phyloP scores from a whole-genome alignment of 1,284 basidiomycete species.

The Ceratobasidium sp. region DNA sequence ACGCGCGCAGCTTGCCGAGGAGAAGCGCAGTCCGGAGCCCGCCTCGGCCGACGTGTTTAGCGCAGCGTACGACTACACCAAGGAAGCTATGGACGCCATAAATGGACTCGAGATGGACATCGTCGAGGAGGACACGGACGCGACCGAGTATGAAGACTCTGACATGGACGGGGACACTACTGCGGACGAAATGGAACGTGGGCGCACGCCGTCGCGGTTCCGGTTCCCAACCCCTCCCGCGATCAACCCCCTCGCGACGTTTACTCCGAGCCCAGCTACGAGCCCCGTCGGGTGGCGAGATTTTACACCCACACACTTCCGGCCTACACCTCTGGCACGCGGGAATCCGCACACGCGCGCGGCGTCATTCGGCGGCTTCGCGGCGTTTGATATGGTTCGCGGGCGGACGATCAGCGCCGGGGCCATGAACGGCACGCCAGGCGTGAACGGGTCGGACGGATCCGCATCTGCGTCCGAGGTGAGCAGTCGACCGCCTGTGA shows the following conservation, averaged over 20 bases:
- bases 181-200: slow-evolving; percentile 34
- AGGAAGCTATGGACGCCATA: slow-evolving; percentile 24
- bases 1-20: slow-evolving; percentile 31
- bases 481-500: slow-evolving; percentile 18
- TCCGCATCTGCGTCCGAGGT: slow-evolving; percentile 21
- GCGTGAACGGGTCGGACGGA: slow-evolving; percentile 22
- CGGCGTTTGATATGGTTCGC: not conserved
- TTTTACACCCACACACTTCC: slow-evolving; percentile 35
- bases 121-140: slow-evolving; percentile 23
- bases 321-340: slow-evolving; percentile 13
- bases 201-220: slow-evolving; percentile 27
- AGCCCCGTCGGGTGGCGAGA: slow-evolving; percentile 31
- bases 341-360: slow-evolving; percentile 21
- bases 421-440: not conserved
- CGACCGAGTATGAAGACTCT: slow-evolving; percentile 37
- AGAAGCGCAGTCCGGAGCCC: slow-evolving; percentile 29
- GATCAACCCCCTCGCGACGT: slow-evolving; percentile 35
- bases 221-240: slow-evolving; percentile 32
- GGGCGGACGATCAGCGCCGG: slow-evolving; percentile 25
- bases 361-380: slow-evolving; percentile 30
- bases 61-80: slow-evolving; percentile 18
- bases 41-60: slow-evolving; percentile 14
- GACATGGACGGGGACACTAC: slow-evolving; percentile 33
- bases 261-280: slow-evolving; percentile 20
- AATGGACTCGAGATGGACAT: slow-evolving; percentile 29